A percentile compares a stretch with the other conserved stretches of the same genome.
phyloP scores from a whole-genome alignment of 2,329 filamentous ascomycete species.

The Clonostachys byssicola region DNA sequence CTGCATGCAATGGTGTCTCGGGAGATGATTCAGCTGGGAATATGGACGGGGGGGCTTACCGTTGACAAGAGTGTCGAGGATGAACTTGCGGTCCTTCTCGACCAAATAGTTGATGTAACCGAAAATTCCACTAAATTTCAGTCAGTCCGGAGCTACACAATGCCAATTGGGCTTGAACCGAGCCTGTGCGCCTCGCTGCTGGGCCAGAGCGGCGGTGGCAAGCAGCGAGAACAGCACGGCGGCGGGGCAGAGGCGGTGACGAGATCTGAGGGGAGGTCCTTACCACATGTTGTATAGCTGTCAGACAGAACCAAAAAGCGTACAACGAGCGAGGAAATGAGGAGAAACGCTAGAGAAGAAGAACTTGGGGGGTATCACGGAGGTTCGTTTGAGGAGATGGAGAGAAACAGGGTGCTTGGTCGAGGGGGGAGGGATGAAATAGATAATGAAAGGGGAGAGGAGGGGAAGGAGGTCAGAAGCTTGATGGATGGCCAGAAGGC shows the following conservation, averaged over 20 bases:
- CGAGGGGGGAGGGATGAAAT: conserved; percentile 1
- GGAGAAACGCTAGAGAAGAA: background rate
- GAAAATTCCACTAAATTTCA: conserved; percentile 75
- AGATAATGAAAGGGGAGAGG: background rate
- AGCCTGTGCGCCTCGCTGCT: background rate
- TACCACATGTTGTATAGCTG: conserved; percentile 11
- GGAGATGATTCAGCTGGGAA: conserved; percentile 28
- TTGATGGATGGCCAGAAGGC: no score
- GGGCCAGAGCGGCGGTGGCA: conserved; percentile 2
- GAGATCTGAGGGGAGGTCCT: conserved; percentile 3
- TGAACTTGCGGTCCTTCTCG: conserved; percentile 96
- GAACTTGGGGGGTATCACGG: background rate
- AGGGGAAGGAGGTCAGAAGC: background rate
- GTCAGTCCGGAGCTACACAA: background rate
- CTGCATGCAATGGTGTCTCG: conserved; percentile 64
- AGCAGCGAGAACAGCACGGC: background rate
- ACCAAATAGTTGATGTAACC: conserved; percentile 99
- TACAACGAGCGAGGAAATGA: background rate
- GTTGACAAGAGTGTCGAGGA: conserved; percentile 94
- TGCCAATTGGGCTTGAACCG: background rate
- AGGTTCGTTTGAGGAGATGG: background rate
- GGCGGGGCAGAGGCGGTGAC: background rate
- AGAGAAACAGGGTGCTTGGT: background rate
- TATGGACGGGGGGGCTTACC: conserved; percentile 53
- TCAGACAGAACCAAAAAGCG: background rate